These are phyloP conservation scores for Pythium myriotylum DNA, from an alignment of 352 stramenopile genomes.

Conservation along the genomic window DNA sequence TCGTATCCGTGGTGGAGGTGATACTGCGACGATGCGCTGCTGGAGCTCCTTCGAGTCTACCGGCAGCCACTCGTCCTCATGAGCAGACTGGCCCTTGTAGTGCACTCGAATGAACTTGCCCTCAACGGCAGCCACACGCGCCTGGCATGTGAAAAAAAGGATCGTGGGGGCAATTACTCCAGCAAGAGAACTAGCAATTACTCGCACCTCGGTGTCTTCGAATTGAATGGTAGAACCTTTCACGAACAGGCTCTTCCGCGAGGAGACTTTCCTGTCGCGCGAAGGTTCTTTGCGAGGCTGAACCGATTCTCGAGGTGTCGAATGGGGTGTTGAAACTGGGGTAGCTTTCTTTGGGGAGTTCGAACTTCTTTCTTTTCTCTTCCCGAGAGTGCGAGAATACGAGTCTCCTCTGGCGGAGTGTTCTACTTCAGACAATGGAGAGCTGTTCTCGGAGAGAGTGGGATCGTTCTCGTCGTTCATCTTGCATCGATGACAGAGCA, in stretches of 20 bases:
- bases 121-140: constrained; percentile 65
- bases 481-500: constrained; percentile 60
- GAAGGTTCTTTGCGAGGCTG: constrained; percentile 12
- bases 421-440: not conserved
- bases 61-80: constrained; percentile 75
- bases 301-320: constrained; percentile 5
- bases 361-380: constrained; percentile 17
- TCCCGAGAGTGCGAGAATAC: not conserved
- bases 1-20: constrained; percentile 25
- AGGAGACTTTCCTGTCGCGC: constrained; percentile 12
- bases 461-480: constrained; percentile 12
- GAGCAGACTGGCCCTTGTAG: constrained; percentile 72
- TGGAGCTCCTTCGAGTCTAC: constrained; percentile 30
- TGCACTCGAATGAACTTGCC: constrained; percentile 79
- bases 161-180: not conserved
- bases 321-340: constrained; percentile 14
- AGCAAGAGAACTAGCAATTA: not conserved
- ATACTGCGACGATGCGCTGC: constrained; percentile 22
- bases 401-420: not conserved
- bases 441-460: constrained; percentile 1
- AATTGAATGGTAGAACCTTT: constrained; percentile 74
- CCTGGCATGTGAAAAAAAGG: constrained; percentile 29
- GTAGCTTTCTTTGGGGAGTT: constrained; percentile 37
- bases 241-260: constrained; percentile 48
- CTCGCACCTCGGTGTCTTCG: constrained; percentile 55